phyloP scores from a whole-genome alignment of 306 rosid species.

The Lathyrus sativus region DNA sequence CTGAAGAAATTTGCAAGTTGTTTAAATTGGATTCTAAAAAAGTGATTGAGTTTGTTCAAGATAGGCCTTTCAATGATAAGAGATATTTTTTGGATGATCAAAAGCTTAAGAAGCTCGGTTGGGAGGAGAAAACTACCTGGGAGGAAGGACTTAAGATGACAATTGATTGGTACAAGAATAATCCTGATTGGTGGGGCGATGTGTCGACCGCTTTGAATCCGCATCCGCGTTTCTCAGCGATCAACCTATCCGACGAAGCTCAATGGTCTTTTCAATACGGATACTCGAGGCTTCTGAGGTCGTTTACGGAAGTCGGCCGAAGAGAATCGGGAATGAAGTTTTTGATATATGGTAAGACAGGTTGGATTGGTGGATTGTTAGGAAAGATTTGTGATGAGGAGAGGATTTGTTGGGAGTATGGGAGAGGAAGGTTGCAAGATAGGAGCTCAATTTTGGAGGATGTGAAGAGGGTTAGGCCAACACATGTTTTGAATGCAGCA shows the following conservation, averaged over 20 bases:
- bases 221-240: constrained; percentile 55
- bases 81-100: constrained; percentile 78
- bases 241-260: constrained; percentile 56
- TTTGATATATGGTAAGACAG: constrained; percentile 71
- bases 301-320: constrained; percentile 43
- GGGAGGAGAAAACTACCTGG: constrained; percentile 67
- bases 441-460: constrained; percentile 62
- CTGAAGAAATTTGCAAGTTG: constrained; percentile 58
- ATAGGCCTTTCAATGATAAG: constrained; percentile 79
- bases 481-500: constrained; percentile 74
- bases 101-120: constrained; percentile 66
- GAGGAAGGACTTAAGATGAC: constrained; percentile 68
- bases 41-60: constrained; percentile 66
- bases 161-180: constrained; percentile 62
- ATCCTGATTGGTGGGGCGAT: constrained; percentile 81
- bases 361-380: constrained; percentile 70
- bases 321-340: constrained; percentile 45
- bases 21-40: constrained; percentile 47
- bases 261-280: constrained; percentile 58
- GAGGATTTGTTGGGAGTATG: constrained; percentile 59
- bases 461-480: constrained; percentile 52
- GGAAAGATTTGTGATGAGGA: constrained; percentile 64
- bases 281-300: constrained; percentile 52
- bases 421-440: constrained; percentile 64
- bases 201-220: constrained; percentile 67